phyloP scores from a whole-genome alignment of 2,329 filamentous ascomycete species.

The Sporothrix sp. region DNA sequence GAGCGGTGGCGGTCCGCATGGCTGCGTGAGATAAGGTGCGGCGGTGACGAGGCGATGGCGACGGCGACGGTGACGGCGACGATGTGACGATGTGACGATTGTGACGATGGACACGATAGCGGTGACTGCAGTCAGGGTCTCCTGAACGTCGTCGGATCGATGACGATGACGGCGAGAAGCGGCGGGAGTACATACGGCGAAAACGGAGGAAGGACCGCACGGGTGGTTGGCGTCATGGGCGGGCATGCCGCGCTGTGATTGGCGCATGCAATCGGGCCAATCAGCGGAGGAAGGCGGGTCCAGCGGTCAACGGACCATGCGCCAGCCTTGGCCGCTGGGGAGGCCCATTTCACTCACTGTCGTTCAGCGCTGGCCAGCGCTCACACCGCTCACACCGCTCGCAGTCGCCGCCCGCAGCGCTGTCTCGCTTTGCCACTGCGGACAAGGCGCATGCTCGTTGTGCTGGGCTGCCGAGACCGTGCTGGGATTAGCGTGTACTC shows the following conservation, averaged over 20 bases:
- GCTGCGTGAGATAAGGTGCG: neutral
- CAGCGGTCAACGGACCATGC: neutral
- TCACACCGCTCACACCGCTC: too few relatives aligned
- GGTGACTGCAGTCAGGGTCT: too few relatives aligned
- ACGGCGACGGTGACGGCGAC: neutral
- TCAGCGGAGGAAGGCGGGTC: neutral
- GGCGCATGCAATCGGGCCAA: constrained; percentile 10
- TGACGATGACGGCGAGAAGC: neutral
- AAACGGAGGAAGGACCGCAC: constrained; percentile 4
- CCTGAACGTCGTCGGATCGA: too few relatives aligned
- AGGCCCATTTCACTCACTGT: too few relatives aligned
- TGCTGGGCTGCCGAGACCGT: too few relatives aligned
- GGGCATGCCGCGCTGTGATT: constrained; percentile 4
- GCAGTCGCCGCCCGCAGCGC: too few relatives aligned
- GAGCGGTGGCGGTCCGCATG: constrained; percentile 34
- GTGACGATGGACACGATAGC: neutral
- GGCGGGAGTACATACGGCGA: neutral
- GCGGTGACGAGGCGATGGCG: neutral
- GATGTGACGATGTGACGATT: neutral
- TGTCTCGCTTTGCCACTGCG: too few relatives aligned
- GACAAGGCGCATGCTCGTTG: too few relatives aligned
- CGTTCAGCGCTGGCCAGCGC: too few relatives aligned
- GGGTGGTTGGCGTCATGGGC: constrained; percentile 18
- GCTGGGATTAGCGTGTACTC: too few relatives aligned
- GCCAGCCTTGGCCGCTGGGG: too few relatives aligned